Evolutionary conservation across 192 early-diverging fungal species (phyloP), one percentile per base, ranked within the genome.

Genomic region (Entrophospora sp.): DNA sequence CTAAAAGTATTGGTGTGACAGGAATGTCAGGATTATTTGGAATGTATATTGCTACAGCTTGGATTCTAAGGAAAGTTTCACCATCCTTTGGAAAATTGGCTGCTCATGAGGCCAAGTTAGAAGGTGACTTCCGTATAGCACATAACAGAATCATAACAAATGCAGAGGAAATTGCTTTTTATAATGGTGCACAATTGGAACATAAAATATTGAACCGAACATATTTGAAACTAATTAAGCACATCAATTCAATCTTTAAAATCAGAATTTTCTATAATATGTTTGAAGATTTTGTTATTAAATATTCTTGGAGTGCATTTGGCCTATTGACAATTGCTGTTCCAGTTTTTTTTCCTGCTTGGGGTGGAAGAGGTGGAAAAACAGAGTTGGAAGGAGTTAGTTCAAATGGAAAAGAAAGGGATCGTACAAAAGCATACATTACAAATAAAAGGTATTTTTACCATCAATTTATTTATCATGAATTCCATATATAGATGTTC

Each of bases 81-180:
- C 97, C 97, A 56, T 85, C 94, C 6, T 99, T 98, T 74, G 95
- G 95, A 36, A 94, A 91, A 72, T 75, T 95, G 71, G 92, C 87
- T 22, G 95, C 93, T 7, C 80, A 87, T 58, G 93, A 97, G 71
- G 91, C 92, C 61, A 87, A 87, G 18, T 75, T 99, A 32, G 91
- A 91, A 70, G 97, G 95, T 70, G 94, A 96, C 60, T 94, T 97
- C 82, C 89, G 95, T 49, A 89, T 84, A 67, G 85, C 89, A 12
- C 95, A 99, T 73, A 87, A 91, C 24, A 84, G 97, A n/a, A 72
- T 99, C 22, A 93, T 97, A 35, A 92, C 91, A 66, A 91, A 98
- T 67, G 93, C 95, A 22, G 96, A 97, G 71, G 96, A 98, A 71
- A 83, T 98, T 70, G 94, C 96, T 10, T 85, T 98, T 64, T 97